phyloP scores from a whole-genome alignment of 2,329 filamentous ascomycete species.

The Penicillium verrucosum region DNA sequence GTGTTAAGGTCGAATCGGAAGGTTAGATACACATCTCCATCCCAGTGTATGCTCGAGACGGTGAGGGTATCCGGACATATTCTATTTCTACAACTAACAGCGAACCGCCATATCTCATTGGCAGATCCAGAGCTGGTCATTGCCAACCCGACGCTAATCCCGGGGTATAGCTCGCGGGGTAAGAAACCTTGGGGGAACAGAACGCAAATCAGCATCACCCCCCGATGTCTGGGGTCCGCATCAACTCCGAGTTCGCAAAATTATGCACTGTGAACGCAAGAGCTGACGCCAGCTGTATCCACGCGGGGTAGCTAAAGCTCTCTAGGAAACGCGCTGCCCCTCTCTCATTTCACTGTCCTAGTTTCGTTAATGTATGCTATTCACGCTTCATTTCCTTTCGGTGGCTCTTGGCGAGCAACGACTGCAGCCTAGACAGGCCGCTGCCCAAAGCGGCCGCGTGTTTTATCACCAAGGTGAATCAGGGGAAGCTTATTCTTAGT shows the following conservation, averaged over 20 bases:
- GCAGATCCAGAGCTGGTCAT: neutral
- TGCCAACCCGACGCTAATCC: neutral
- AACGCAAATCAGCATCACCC: neutral
- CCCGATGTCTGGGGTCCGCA: neutral
- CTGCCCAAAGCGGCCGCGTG: constrained; percentile 1
- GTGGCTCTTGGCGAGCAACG: constrained; percentile 2
- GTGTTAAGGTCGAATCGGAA: neutral
- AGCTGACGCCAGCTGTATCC: neutral
- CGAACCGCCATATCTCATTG: neutral
- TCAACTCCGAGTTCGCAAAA: neutral
- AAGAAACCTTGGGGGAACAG: neutral
- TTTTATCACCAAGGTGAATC: neutral
- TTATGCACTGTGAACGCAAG: neutral
- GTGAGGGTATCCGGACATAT: neutral
- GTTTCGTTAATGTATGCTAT: constrained; percentile 1
- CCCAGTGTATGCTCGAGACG: neutral
- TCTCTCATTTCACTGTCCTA: constrained; percentile 1
- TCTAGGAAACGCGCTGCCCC: neutral
- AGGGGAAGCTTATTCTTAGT: constrained; percentile 6
- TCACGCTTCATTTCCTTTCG: neutral
- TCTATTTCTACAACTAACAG: neutral
- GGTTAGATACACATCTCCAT: neutral
- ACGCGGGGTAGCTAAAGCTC: constrained; percentile 6
- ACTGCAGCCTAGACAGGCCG: constrained; percentile 4
- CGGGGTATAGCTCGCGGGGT: constrained; percentile 8